Conservation (phyloP, 345 rosid species). For the Aurinia saxatilis region DNA sequence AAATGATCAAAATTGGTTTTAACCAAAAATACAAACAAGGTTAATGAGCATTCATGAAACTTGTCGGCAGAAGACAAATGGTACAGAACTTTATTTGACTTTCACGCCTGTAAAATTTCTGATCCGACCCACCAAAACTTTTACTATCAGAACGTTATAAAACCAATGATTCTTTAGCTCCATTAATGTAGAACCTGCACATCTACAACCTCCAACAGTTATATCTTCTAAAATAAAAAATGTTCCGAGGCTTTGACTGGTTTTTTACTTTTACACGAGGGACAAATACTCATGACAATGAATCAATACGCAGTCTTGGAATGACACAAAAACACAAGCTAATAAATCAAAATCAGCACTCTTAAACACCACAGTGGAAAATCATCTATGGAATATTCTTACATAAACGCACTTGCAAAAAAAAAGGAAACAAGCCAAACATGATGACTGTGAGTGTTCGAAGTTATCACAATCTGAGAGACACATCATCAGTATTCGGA, state of each 20-base stretch:
- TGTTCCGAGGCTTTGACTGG: not conserved
- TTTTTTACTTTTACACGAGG: not conserved
- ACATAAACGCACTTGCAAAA: not conserved
- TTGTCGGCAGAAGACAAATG: conserved; percentile 23
- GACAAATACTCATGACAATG: not conserved
- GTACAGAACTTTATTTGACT: conserved; percentile 18
- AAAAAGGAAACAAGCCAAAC: not conserved
- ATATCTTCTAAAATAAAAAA: not conserved
- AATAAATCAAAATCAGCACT: not conserved
- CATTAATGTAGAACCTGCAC: not conserved
- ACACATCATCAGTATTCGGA: not conserved
- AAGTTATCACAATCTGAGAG: not conserved
- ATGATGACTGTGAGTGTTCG: not conserved
- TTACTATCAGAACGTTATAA: not conserved
- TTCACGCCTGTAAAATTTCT: conserved; percentile 3
- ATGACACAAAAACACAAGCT: not conserved
- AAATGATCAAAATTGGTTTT: conserved; percentile 12
- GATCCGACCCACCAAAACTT: conserved; percentile 9
- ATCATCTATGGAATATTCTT: not conserved
- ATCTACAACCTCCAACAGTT: not conserved
- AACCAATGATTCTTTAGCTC: conserved; percentile 1
- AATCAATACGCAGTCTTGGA: not conserved
- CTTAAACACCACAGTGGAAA: not conserved
- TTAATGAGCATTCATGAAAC: conserved; percentile 1
- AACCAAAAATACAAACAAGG: conserved; percentile 16